A percentile compares a stretch with the other conserved stretches of the same genome.
Evolutionary conservation across 2,329 filamentous ascomycete genomes (phyloP).

Genomic region (Plectosphaerella sp.): DNA sequence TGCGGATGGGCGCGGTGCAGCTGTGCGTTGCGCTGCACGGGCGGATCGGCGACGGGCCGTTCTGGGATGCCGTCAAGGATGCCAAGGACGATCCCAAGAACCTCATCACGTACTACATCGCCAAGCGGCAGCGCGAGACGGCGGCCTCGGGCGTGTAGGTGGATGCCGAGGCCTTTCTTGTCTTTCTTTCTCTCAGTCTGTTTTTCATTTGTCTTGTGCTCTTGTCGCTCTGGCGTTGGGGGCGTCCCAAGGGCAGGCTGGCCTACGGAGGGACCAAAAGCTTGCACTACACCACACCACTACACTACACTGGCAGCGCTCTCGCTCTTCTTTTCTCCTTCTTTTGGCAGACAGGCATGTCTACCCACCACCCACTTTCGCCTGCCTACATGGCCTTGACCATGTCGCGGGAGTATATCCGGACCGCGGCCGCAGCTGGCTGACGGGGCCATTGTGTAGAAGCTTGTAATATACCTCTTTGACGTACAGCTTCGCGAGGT

Average conservation of each 20-base stretch:
- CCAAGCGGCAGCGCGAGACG: conserved; percentile 59
- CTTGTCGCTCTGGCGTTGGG: no score
- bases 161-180: not conserved
- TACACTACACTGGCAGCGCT: no score
- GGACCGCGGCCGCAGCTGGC: not conserved
- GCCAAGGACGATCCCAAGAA: conserved; percentile 71
- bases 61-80: conserved; percentile 64
- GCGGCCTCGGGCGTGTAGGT: not conserved
- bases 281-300: no score
- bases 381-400: no score
- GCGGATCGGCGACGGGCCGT: conserved; percentile 52
- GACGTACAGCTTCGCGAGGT: not conserved
- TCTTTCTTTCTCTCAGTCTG: not conserved
- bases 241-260: no score
- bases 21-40: conserved; percentile 70
- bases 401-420: no score
- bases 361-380: not conserved
- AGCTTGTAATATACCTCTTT: not conserved
- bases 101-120: conserved; percentile 77
- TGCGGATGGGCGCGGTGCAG: conserved; percentile 72
- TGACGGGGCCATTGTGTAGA: not conserved
- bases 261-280: no score
- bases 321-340: not conserved
- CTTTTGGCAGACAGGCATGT: no score
- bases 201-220: not conserved